Conservation (phyloP, 2,329 filamentous ascomycete genomes). For the Orbilia brochopaga region DNA sequence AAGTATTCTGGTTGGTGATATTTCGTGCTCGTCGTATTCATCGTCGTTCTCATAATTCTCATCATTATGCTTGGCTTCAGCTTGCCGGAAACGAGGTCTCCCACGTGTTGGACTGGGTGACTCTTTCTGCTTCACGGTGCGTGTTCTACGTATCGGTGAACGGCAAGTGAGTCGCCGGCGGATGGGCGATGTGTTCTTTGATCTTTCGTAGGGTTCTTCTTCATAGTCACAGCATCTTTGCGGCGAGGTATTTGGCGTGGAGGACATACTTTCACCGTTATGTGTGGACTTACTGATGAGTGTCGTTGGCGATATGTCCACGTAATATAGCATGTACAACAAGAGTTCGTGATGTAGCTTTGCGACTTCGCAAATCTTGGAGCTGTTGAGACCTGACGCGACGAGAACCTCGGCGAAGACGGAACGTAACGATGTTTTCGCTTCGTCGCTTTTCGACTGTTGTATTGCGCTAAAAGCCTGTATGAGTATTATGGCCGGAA, state of each 20-base stretch:
- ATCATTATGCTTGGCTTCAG: neutral
- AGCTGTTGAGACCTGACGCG: constrained; percentile 43
- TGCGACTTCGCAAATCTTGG: constrained; percentile 49
- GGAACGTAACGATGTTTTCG: constrained; percentile 35
- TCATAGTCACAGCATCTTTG: constrained; percentile 5
- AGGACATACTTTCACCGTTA: constrained; percentile 7
- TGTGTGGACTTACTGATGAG: constrained; percentile 34
- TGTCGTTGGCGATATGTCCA: constrained; percentile 18
- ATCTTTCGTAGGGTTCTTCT: constrained; percentile 4
- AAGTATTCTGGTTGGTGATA: constrained; percentile 19
- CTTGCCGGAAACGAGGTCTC: constrained; percentile 15
- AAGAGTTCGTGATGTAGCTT: constrained; percentile 37
- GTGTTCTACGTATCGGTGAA: neutral
- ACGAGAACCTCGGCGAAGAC: constrained; percentile 40
- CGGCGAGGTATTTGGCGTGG: constrained; percentile 3
- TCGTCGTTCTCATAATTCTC: neutral
- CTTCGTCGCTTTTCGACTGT: constrained; percentile 23
- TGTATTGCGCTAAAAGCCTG: constrained; percentile 28
- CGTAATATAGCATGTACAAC: constrained; percentile 41
- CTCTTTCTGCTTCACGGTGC: constrained; percentile 1
- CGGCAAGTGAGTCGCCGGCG: neutral
- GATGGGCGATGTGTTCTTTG: neutral
- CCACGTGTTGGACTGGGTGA: constrained; percentile 50
- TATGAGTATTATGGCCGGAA: neutral
- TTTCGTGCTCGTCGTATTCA: neutral